Conservation (phyloP, 768 basidiomycete genomes). For the Suillus alpinus region DNA sequence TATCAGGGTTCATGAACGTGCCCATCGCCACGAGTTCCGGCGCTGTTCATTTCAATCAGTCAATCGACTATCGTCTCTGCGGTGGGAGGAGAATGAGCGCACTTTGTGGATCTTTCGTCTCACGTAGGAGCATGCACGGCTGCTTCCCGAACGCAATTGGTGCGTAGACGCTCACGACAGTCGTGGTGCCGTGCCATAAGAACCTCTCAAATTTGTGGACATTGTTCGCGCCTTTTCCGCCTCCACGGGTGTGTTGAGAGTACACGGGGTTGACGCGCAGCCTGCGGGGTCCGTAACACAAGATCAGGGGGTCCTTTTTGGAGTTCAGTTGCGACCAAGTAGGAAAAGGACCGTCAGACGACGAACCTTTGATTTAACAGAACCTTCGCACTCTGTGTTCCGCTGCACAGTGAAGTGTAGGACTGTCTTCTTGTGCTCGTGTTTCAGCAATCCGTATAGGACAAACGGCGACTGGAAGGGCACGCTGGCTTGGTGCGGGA, state of each 20-base stretch:
- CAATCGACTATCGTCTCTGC: conserved; percentile 2
- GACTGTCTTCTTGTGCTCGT: conserved; percentile 95
- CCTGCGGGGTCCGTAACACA: conserved; percentile 88
- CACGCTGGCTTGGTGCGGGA: conserved; percentile 57
- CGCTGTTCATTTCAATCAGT: conserved; percentile 36
- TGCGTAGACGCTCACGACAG: conserved; percentile 85
- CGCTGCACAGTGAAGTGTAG: conserved; percentile 91
- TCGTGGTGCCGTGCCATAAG: conserved; percentile 76
- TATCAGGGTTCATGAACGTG: conserved; percentile 82
- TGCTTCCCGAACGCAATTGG: conserved; percentile 82
- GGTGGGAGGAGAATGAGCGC: conserved; percentile 12
- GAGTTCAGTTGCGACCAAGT: background rate
- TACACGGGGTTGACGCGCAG: conserved; percentile 84
- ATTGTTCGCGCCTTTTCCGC: conserved; percentile 90
- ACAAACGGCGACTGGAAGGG: conserved; percentile 47
- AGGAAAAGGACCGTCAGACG: background rate
- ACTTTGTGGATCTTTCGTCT: conserved; percentile 69
- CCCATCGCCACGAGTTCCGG: conserved; percentile 86
- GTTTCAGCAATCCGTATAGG: conserved; percentile 82
- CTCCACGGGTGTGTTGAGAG: conserved; percentile 88
- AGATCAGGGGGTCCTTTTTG: conserved; percentile 75
- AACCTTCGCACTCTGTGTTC: conserved; percentile 89
- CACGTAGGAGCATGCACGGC: conserved; percentile 73
- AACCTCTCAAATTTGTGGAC: conserved; percentile 96
- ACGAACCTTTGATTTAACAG: conserved; percentile 85